Conservation (phyloP, 177 flowering plant genomes). For the Tripterygium wilfordii region DNA sequence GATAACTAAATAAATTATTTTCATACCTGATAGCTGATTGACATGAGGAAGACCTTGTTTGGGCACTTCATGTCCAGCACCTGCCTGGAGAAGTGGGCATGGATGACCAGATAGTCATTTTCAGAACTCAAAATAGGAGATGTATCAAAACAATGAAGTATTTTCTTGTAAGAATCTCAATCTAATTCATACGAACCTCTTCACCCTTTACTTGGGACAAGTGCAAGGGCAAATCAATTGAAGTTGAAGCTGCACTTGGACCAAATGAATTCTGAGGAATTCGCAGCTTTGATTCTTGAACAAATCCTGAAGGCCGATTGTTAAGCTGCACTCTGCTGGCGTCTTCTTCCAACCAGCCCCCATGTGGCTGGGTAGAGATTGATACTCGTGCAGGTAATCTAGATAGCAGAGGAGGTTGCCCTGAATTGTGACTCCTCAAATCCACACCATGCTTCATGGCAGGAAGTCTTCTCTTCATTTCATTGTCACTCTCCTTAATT, state of each 20-base stretch:
- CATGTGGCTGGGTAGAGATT: slow-evolving; percentile 27
- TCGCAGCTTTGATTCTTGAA: slow-evolving; percentile 37
- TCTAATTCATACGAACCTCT: slow-evolving; percentile 40
- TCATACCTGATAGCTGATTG: slow-evolving; percentile 41
- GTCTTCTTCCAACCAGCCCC: slow-evolving; percentile 68
- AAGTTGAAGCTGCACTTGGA: slow-evolving; percentile 18
- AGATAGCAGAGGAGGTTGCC: slow-evolving; percentile 51
- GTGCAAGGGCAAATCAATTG: slow-evolving; percentile 16
- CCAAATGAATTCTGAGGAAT: slow-evolving; percentile 20
- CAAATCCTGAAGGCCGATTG: slow-evolving; percentile 23
- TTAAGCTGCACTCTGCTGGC: slow-evolving; percentile 18
- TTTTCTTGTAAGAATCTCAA: background rate
- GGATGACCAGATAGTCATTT: too few relatives aligned
- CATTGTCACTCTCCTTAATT: slow-evolving; percentile 35
- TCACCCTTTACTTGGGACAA: slow-evolving; percentile 40
- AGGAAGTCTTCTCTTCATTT: too few relatives aligned
- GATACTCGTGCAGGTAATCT: slow-evolving; percentile 30
- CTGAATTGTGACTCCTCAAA: slow-evolving; percentile 27
- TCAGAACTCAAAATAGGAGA: too few relatives aligned
- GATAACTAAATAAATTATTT: background rate
- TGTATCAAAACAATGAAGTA: slow-evolving; percentile 1
- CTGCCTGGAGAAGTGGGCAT: slow-evolving; percentile 21
- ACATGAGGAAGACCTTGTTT: slow-evolving; percentile 26
- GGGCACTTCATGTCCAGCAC: slow-evolving; percentile 27
- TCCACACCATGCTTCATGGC: too few relatives aligned